Evolutionary conservation across 305 asterid species (phyloP).

Genomic region (Lippia alba): DNA sequence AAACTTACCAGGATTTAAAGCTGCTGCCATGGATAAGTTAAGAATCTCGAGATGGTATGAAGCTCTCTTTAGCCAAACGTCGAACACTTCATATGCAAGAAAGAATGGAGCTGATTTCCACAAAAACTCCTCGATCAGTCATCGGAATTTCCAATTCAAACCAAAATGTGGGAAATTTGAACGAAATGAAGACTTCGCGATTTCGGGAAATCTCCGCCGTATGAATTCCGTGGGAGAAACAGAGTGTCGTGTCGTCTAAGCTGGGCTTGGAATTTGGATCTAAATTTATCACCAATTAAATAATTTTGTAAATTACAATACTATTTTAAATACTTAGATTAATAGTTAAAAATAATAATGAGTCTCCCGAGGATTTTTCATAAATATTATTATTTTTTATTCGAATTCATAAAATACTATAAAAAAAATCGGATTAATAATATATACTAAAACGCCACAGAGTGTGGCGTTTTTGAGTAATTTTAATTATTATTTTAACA

Average conservation of each 20-base stretch:
- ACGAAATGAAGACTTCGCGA: neutral
- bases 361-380: too few relatives aligned
- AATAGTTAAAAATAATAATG: too few relatives aligned
- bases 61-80: neutral
- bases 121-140: neutral
- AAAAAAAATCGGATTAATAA: too few relatives aligned
- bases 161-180: neutral
- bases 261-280: neutral
- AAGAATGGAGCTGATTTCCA: neutral
- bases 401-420: too few relatives aligned
- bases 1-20: neutral
- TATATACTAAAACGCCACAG: too few relatives aligned
- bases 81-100: conserved; percentile 1
- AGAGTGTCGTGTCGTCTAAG: neutral
- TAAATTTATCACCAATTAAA: too few relatives aligned
- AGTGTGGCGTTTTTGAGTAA: too few relatives aligned
- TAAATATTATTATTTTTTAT: too few relatives aligned
- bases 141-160: neutral
- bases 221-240: neutral
- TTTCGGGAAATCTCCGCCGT: neutral
- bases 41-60: neutral
- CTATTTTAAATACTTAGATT: too few relatives aligned
- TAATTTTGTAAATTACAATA: too few relatives aligned
- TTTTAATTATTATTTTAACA: too few relatives aligned
- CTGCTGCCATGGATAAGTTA: conserved; percentile 11